These are phyloP conservation scores for Cenchrus americanus DNA, from an alignment of 176 grass and related monocot genomes.

Conservation along the genomic window DNA sequence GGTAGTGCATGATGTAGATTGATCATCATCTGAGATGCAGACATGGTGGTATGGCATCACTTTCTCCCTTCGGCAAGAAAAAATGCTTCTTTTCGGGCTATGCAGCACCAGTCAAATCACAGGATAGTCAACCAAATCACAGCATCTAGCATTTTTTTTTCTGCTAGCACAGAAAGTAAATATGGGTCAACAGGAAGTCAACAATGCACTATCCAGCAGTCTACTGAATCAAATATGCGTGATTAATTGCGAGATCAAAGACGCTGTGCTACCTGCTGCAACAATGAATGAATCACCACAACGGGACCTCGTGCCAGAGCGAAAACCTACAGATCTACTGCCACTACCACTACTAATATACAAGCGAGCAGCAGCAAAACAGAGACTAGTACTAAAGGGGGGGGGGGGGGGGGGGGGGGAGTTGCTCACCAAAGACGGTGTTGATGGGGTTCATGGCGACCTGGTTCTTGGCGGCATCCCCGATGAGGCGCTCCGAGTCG, in stretches of 20 bases:
- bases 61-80: not conserved
- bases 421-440: conserved; percentile 75
- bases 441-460: conserved; percentile 83
- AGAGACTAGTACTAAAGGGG: too few relatives aligned
- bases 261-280: too few relatives aligned
- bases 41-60: conserved; percentile 33
- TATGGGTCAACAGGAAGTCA: not conserved
- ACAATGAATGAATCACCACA: too few relatives aligned
- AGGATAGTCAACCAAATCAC: too few relatives aligned
- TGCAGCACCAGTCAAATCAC: not conserved
- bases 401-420: too few relatives aligned
- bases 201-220: not conserved
- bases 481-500: conserved; percentile 72
- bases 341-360: too few relatives aligned
- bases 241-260: too few relatives aligned
- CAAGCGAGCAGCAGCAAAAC: too few relatives aligned
- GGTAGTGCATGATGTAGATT: conserved; percentile 33
- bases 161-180: too few relatives aligned
- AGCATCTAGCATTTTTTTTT: too few relatives aligned
- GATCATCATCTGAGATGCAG: conserved; percentile 36
- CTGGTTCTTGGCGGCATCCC: conserved; percentile 78
- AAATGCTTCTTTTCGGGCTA: not conserved
- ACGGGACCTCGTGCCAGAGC: too few relatives aligned
- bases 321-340: too few relatives aligned
- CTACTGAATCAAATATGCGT: not conserved